Percentiles rank a stretch among this genome's conserved stretches.
phyloP scores from a whole-genome alignment of 139 green algal genomes.

The Chlorella vulgaris region DNA sequence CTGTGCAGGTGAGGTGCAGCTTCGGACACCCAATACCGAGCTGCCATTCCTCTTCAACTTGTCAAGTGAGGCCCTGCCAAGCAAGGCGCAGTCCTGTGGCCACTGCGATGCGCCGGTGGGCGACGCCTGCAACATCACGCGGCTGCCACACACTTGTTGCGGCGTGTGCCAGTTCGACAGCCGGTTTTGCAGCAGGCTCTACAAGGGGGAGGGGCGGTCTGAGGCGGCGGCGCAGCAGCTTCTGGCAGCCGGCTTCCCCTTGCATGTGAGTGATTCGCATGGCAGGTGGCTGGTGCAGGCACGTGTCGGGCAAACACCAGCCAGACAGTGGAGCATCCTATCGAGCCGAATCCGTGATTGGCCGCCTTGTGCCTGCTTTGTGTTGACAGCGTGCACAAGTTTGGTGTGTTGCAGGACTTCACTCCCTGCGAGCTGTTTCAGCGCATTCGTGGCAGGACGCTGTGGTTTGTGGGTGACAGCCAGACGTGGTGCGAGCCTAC shows the following conservation, averaged over 20 bases:
- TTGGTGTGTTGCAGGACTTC: conserved; percentile 8
- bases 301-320: no score
- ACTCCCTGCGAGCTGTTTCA: conserved; percentile 46
- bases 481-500: conserved; percentile 26
- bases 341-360: no score
- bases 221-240: background rate
- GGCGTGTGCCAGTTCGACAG: conserved; percentile 34
- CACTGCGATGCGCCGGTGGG: background rate
- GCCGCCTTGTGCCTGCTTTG: no score
- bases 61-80: background rate
- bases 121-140: background rate
- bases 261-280: background rate
- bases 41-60: conserved; percentile 26
- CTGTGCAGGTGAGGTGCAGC: background rate
- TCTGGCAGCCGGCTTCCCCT: background rate
- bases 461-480: conserved; percentile 45
- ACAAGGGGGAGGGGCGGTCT: background rate
- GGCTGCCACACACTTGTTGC: conserved; percentile 12
- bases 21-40: background rate
- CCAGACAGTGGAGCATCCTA: no score
- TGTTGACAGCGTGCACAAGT: no score
- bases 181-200: conserved; percentile 4
- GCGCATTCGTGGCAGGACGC: conserved; percentile 36
- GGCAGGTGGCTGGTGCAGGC: background rate
- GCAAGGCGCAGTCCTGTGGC: conserved; percentile 7